Percentiles rank a stretch among this genome's conserved stretches.
These are phyloP conservation scores for Myrica gale DNA, from an alignment of 306 rosid genomes.

Conservation along the genomic window DNA sequence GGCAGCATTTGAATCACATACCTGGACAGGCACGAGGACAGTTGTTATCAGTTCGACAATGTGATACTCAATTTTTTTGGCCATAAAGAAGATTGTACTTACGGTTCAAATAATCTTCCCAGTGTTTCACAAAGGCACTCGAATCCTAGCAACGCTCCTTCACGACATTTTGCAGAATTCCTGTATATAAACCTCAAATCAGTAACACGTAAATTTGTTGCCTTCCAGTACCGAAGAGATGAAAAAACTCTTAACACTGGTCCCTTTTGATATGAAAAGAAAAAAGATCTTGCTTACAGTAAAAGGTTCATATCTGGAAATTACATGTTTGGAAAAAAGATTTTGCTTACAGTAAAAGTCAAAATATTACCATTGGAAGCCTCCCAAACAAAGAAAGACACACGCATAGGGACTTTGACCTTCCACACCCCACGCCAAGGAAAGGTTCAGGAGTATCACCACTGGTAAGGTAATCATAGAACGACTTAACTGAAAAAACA, in stretches of 20 bases:
- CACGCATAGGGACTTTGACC: no score
- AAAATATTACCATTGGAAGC: no score
- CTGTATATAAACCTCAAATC: slow-evolving; percentile 39
- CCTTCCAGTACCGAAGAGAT: slow-evolving; percentile 2
- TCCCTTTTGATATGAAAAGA: background rate
- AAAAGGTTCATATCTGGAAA: background rate
- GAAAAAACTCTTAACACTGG: background rate
- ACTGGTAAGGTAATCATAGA: no score
- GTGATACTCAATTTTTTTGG: slow-evolving; percentile 3
- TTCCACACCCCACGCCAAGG: no score
- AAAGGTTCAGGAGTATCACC: no score
- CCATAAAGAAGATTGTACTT: slow-evolving; percentile 25
- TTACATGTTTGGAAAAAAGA: no score
- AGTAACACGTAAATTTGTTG: background rate
- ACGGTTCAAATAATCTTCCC: slow-evolving; percentile 95
- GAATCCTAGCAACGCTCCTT: slow-evolving; percentile 93
- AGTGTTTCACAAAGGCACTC: slow-evolving; percentile 97
- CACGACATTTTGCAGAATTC: slow-evolving; percentile 90
- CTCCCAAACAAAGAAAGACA: no score
- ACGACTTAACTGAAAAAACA: no score
- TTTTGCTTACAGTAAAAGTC: no score
- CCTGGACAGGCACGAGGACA: slow-evolving; percentile 44
- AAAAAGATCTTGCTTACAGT: background rate
- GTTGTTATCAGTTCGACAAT: background rate
- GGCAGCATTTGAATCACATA: slow-evolving; percentile 95